phyloP scores from a whole-genome alignment of 306 rosid genomes.

The Aeschynomene evenia region DNA sequence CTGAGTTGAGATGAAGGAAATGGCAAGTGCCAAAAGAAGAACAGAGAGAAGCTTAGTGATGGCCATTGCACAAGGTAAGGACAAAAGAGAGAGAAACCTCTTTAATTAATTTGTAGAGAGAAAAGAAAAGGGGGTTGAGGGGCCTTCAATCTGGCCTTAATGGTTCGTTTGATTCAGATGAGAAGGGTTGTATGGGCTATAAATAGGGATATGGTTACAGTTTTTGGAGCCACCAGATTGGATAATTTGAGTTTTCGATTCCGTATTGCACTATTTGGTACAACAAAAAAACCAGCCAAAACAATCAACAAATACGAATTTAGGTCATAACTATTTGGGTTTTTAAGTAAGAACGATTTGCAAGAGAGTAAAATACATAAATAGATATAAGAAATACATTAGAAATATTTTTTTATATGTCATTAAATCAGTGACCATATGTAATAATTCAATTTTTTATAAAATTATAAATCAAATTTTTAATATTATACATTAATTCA shows the following conservation, averaged over 20 bases:
- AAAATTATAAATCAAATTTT: too few species aligned
- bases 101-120: not conserved
- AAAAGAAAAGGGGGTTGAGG: not conserved
- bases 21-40: conserved; percentile 48
- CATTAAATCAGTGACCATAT: too few species aligned
- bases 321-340: too few species aligned
- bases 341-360: too few species aligned
- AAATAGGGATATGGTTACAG: conserved; percentile 40
- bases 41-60: conserved; percentile 46
- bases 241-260: conserved; percentile 18
- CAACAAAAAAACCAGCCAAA: too few species aligned
- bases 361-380: too few species aligned
- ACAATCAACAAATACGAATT: too few species aligned
- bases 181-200: conserved; percentile 25
- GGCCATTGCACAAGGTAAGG: conserved; percentile 1
- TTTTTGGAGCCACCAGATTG: conserved; percentile 1
- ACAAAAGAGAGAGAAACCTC: not conserved
- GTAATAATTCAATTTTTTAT: too few species aligned
- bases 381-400: too few species aligned
- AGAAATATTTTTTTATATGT: too few species aligned
- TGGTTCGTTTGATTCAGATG: conserved; percentile 34
- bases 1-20: conserved; percentile 50
- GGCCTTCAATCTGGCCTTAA: not conserved
- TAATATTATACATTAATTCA: too few species aligned
- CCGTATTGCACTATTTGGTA: not conserved